Conservation (phyloP, 75 land plant species). For the Gnetum montanum region DNA sequence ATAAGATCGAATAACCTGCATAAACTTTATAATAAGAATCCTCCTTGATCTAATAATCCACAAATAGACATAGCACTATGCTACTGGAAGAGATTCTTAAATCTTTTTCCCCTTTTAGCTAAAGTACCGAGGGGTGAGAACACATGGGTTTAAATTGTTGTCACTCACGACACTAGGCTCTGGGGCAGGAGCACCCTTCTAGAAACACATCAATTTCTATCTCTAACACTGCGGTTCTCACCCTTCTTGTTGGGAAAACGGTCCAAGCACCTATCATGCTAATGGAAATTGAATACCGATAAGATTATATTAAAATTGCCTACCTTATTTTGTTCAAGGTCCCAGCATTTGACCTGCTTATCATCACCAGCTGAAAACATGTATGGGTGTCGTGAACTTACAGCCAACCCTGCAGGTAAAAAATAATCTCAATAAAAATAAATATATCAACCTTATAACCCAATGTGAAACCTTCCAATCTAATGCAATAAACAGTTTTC, state of each 20-base stretch:
- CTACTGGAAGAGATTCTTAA: too few species aligned
- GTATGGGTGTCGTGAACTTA: conserved; percentile 78
- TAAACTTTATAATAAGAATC: not conserved
- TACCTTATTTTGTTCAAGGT: conserved; percentile 98
- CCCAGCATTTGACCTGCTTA: conserved; percentile 99
- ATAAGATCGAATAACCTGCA: conserved; percentile 90
- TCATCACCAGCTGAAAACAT: conserved; percentile 99
- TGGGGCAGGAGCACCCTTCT: too few species aligned
- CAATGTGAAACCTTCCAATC: not conserved
- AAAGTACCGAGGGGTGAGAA: too few species aligned
- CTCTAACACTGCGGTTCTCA: too few species aligned
- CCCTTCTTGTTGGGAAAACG: too few species aligned
- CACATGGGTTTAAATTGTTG: too few species aligned
- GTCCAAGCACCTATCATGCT: too few species aligned
- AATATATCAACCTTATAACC: not conserved
- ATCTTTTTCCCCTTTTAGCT: too few species aligned
- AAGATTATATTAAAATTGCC: not conserved
- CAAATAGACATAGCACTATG: not conserved
- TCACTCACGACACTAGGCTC: too few species aligned
- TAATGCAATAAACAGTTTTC: not conserved
- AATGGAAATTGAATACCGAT: not conserved
- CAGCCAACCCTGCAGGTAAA: conserved; percentile 77
- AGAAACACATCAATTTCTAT: too few species aligned
- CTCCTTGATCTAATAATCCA: not conserved
- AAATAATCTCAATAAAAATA: conserved; percentile 2